Percentiles rank a stretch among this genome's conserved stretches.
Evolutionary conservation across 2,329 filamentous ascomycete genomes (phyloP).

Genomic region (Shiraia bambusicola): DNA sequence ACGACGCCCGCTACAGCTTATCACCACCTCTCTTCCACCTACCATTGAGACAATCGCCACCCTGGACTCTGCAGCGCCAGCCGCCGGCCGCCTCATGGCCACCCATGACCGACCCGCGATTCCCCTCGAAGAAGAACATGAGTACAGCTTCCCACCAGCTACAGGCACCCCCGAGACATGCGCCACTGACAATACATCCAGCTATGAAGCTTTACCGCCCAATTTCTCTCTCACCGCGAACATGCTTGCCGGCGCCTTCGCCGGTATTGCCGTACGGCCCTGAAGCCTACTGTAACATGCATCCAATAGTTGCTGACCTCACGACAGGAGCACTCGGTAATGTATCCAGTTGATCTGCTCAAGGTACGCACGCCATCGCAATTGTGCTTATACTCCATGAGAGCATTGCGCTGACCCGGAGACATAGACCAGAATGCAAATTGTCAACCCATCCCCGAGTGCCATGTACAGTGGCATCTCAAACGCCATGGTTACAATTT

Average conservation of each 20-base stretch:
- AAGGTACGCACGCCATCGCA: constrained; percentile 65
- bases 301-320: constrained; percentile 23
- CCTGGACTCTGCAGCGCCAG: constrained; percentile 40
- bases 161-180: constrained; percentile 1
- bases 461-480: constrained; percentile 87
- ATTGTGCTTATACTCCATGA: neutral
- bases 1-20: constrained; percentile 8
- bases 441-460: constrained; percentile 78
- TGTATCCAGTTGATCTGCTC: constrained; percentile 97
- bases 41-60: constrained; percentile 27
- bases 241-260: constrained; percentile 94
- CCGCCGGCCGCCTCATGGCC: constrained; percentile 44
- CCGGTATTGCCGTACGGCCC: constrained; percentile 80
- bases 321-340: constrained; percentile 88
- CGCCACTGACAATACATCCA: constrained; percentile 40
- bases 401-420: constrained; percentile 20
- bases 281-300: constrained; percentile 11
- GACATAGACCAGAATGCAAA: constrained; percentile 90
- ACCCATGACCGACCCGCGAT: constrained; percentile 43
- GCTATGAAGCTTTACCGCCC: constrained; percentile 90
- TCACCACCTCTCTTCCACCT: constrained; percentile 3
- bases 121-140: constrained; percentile 43
- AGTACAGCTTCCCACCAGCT: constrained; percentile 34
- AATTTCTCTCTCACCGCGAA: constrained; percentile 94
- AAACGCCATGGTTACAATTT: constrained; percentile 90